Evolutionary conservation across 2,329 filamentous ascomycete species (phyloP).

Genomic region (Calonectria hawksworthii): DNA sequence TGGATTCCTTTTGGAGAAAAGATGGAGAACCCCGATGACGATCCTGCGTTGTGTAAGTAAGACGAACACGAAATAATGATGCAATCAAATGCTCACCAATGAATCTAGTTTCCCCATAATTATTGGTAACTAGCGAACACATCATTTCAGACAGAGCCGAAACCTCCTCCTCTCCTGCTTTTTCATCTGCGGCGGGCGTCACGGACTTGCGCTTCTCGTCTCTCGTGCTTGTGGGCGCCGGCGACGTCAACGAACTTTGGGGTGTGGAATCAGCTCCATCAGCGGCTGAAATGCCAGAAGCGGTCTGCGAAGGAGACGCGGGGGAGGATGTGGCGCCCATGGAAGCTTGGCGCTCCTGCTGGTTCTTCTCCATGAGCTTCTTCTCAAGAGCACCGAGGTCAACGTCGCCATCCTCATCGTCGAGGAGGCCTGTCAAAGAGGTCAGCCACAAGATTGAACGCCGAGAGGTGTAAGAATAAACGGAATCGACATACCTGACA

Average conservation of each 20-base stretch:
- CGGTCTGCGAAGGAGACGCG: constrained; percentile 64
- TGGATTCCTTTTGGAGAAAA: constrained; percentile 98
- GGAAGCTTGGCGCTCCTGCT: constrained; percentile 65
- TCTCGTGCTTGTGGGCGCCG: constrained; percentile 57
- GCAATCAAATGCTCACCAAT: constrained; percentile 74
- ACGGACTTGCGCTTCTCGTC: constrained; percentile 50
- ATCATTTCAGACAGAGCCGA: constrained; percentile 97
- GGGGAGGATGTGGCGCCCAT: constrained; percentile 63
- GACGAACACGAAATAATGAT: background rate
- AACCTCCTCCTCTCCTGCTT: constrained; percentile 71
- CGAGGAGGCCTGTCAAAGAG: constrained; percentile 74
- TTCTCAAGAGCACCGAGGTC: constrained; percentile 92
- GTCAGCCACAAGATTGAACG: constrained; percentile 25
- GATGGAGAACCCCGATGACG: constrained; percentile 97
- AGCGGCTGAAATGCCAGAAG: constrained; percentile 53
- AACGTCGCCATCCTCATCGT: constrained; percentile 88
- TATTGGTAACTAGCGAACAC: constrained; percentile 97
- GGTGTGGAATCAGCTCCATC: constrained; percentile 63
- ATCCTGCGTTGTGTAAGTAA: constrained; percentile 70
- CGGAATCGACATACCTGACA: constrained; percentile 72
- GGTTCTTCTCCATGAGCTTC: constrained; percentile 72
- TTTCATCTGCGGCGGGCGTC: constrained; percentile 43
- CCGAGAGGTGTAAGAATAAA: background rate
- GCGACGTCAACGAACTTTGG: constrained; percentile 68
- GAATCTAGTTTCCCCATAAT: constrained; percentile 93